Percentiles rank a stretch among this genome's conserved stretches.
Evolutionary conservation across 2,329 filamentous ascomycete species (phyloP).

Genomic region (Exophiala aquamarina): DNA sequence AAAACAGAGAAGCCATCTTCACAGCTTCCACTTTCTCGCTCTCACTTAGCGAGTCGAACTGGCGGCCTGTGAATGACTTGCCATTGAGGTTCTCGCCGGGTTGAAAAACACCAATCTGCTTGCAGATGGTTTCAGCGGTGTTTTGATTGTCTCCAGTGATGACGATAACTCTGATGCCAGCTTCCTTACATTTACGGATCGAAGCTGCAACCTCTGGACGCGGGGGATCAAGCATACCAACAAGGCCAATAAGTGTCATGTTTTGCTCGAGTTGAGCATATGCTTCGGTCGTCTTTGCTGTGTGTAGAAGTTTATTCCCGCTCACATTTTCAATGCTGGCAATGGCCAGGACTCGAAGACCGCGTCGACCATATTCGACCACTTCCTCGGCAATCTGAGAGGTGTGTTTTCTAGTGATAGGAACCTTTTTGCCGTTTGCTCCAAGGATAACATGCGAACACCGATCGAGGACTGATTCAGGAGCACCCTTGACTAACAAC

Average conservation of each 20-base stretch:
- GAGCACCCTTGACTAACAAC: conserved; percentile 93
- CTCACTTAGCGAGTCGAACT: conserved; percentile 84
- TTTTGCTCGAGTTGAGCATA: conserved; percentile 88
- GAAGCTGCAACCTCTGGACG: conserved; percentile 85
- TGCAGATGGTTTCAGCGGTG: conserved; percentile 96
- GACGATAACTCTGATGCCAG: conserved; percentile 94
- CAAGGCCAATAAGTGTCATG: conserved; percentile 89
- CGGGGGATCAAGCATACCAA: conserved; percentile 95
- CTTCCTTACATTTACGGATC: conserved; percentile 84
- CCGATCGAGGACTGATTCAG: conserved; percentile 89
- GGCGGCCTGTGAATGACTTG: conserved; percentile 92
- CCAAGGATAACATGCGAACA: conserved; percentile 82
- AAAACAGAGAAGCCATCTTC: conserved; percentile 86
- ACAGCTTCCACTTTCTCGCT: conserved; percentile 80
- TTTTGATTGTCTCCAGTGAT: conserved; percentile 98
- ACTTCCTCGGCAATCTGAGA: conserved; percentile 76
- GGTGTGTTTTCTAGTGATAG: conserved; percentile 67
- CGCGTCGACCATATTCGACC: conserved; percentile 84
- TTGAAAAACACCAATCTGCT: conserved; percentile 92
- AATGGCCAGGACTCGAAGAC: conserved; percentile 90
- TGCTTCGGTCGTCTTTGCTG: conserved; percentile 77
- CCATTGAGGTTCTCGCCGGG: conserved; percentile 76
- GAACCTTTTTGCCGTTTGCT: conserved; percentile 72
- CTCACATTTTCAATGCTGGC: conserved; percentile 78
- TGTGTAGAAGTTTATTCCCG: conserved; percentile 66